These are phyloP conservation scores for Trametes punicea DNA, from an alignment of 768 basidiomycete species.

Conservation along the genomic window DNA sequence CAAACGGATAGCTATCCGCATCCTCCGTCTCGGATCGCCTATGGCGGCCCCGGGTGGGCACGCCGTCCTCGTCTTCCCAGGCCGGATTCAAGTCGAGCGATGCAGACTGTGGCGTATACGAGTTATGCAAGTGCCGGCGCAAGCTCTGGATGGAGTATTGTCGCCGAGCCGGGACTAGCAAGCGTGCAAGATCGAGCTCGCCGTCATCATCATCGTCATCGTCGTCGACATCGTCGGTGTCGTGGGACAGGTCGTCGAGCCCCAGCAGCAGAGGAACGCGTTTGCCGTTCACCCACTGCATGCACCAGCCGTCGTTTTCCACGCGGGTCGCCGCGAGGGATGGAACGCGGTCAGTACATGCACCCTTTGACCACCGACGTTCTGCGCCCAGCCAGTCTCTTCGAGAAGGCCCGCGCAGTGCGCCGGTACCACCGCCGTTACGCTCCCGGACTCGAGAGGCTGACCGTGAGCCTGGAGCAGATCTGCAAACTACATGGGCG, in stretches of 20 bases:
- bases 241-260: background rate
- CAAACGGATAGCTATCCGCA: constrained; percentile 27
- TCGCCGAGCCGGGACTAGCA: constrained; percentile 67
- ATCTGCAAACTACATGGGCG: constrained; percentile 62
- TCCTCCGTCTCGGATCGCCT: constrained; percentile 17
- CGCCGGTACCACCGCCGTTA: constrained; percentile 5
- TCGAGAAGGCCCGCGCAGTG: constrained; percentile 11
- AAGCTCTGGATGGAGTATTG: constrained; percentile 74
- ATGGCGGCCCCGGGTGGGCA: constrained; percentile 10
- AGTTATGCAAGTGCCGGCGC: constrained; percentile 50
- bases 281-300: constrained; percentile 26
- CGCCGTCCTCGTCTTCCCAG: constrained; percentile 30
- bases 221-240: constrained; percentile 30
- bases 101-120: constrained; percentile 10
- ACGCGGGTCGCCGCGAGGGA: constrained; percentile 57
- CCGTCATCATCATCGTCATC: constrained; percentile 48
- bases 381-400: constrained; percentile 17
- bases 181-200: constrained; percentile 61
- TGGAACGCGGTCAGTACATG: constrained; percentile 43
- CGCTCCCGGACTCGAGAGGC: constrained; percentile 40
- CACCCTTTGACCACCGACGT: constrained; percentile 21
- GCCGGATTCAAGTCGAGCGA: constrained; percentile 22
- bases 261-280: constrained; percentile 20
- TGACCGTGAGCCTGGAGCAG: constrained; percentile 64
- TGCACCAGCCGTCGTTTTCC: constrained; percentile 56